Evolutionary conservation across 2,329 filamentous ascomycete species (phyloP).

Genomic region (Bipolaris oryzae): DNA sequence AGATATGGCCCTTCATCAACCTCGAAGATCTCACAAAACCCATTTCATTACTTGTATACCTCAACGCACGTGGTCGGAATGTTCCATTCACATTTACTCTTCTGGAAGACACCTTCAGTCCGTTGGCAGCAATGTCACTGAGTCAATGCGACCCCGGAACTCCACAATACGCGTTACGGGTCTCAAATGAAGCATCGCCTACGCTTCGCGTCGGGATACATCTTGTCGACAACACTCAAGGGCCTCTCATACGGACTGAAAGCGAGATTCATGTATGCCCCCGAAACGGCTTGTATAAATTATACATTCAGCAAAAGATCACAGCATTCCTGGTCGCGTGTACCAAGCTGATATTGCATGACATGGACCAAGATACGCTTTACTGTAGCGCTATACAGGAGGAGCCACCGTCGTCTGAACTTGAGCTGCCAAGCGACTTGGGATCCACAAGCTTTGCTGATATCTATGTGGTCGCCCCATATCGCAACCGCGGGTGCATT

Average conservation of each 20-base stretch:
- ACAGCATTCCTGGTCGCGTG: conserved; percentile 6
- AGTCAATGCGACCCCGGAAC: not conserved
- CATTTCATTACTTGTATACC: conserved; percentile 1
- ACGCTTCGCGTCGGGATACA: not conserved
- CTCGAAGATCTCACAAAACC: conserved; percentile 14
- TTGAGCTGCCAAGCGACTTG: not conserved
- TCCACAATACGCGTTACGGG: not conserved
- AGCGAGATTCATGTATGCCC: not conserved
- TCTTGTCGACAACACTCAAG: not conserved
- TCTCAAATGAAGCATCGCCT: not conserved
- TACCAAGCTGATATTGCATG: conserved; percentile 1
- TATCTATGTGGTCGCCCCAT: not conserved
- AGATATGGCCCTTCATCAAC: conserved; percentile 12
- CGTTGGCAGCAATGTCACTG: not conserved
- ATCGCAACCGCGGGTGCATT: not conserved
- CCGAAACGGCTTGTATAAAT: not conserved
- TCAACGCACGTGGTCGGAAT: conserved; percentile 12
- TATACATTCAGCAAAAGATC: conserved; percentile 6
- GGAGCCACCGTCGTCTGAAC: not conserved
- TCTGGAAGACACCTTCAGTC: conserved; percentile 4
- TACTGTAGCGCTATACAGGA: not conserved
- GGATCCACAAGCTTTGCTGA: not conserved
- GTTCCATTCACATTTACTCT: conserved; percentile 5
- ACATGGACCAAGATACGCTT: not conserved
- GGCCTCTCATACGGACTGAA: not conserved